phyloP scores from a whole-genome alignment of 176 grass and related monocot species.

The Aegilops longissima region DNA sequence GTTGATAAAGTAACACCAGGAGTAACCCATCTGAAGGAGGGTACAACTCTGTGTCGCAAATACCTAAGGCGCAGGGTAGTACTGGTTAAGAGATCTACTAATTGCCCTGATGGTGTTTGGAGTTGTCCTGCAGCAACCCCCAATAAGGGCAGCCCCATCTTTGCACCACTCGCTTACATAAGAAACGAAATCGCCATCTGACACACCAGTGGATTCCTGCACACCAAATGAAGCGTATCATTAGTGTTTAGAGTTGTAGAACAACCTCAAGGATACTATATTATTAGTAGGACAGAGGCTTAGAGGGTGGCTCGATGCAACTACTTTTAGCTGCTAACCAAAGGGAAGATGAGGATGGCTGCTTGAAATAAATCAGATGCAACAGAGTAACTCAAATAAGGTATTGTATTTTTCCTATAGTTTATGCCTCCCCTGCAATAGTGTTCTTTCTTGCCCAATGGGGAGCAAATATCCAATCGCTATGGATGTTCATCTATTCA shows the following conservation, averaged over 20 bases:
- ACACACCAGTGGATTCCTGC: conserved; percentile 75
- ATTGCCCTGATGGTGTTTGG: conserved; percentile 90
- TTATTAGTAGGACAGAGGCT: background rate
- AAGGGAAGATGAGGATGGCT: background rate
- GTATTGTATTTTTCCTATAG: background rate
- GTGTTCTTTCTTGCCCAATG: background rate
- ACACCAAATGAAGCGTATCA: conserved; percentile 14
- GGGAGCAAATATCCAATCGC: background rate
- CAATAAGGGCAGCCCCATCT: conserved; percentile 66
- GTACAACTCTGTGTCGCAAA: conserved; percentile 8
- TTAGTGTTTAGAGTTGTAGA: background rate
- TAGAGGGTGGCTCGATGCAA: background rate
- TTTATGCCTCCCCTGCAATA: background rate
- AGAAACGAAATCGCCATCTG: conserved; percentile 89
- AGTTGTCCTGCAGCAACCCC: conserved; percentile 98
- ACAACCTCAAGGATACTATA: background rate
- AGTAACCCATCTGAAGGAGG: background rate
- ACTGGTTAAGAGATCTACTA: conserved; percentile 56
- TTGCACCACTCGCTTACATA: conserved; percentile 73
- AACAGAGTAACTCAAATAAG: background rate
- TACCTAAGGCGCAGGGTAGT: background rate
- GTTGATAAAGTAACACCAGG: background rate
- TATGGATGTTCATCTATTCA: background rate
- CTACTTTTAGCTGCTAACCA: background rate
- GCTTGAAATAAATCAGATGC: background rate